A percentile compares a stretch with the other conserved stretches of the same genome.
Conservation (phyloP, 164 flowering plant genomes). For the Vitis riparia region DNA sequence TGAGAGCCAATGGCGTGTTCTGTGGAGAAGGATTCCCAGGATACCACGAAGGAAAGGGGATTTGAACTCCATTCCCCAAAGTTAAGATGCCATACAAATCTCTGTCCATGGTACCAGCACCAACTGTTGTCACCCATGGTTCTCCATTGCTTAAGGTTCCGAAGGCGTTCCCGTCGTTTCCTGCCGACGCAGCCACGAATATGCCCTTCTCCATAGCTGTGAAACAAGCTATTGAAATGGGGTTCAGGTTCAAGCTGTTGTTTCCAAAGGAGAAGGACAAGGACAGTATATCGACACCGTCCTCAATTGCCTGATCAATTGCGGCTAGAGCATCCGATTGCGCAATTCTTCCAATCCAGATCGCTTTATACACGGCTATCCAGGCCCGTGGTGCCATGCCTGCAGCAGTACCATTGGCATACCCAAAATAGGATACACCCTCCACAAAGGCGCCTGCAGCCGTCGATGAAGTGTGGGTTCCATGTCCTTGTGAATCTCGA, state of each 20-base stretch:
- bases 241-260: constrained; percentile 18
- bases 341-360: constrained; percentile 23
- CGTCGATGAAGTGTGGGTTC: constrained; percentile 49
- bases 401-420: constrained; percentile 40
- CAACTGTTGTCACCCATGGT: constrained; percentile 27
- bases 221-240: constrained; percentile 40
- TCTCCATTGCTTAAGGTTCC: constrained; percentile 17
- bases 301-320: constrained; percentile 57
- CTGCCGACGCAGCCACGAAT: constrained; percentile 30
- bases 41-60: constrained; percentile 11
- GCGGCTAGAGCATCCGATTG: constrained; percentile 45
- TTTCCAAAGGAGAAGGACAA: constrained; percentile 38
- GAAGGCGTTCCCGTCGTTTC: constrained; percentile 19
- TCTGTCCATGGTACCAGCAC: constrained; percentile 23
- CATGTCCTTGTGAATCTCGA: constrained; percentile 43
- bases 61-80: constrained; percentile 17
- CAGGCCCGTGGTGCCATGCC: constrained; percentile 52
- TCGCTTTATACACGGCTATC: constrained; percentile 48
- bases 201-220: constrained; percentile 49
- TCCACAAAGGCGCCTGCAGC: constrained; percentile 43
- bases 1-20: constrained; percentile 1
- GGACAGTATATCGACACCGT: constrained; percentile 54
- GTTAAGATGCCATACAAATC: constrained; percentile 18
- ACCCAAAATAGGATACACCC: constrained; percentile 40
- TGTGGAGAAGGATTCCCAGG: constrained; percentile 9